A percentile compares a stretch with the other conserved stretches of the same genome.
These are phyloP conservation scores for Cercospora sojina DNA, from an alignment of 2,329 filamentous ascomycete genomes.

Conservation along the genomic window DNA sequence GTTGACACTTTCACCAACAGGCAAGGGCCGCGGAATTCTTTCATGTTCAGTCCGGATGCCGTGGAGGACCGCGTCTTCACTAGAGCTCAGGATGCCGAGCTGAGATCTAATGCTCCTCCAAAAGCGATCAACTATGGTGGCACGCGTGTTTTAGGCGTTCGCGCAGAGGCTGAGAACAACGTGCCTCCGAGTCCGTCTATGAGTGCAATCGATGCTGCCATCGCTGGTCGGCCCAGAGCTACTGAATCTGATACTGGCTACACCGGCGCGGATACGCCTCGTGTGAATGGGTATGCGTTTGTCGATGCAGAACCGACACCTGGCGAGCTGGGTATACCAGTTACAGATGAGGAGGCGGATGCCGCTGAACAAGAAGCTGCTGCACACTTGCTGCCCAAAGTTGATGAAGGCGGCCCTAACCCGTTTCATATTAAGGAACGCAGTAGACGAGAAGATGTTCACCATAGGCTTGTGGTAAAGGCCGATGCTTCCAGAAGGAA, in stretches of 20 bases:
- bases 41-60: slow-evolving; percentile 81
- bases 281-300: slow-evolving; percentile 91
- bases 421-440: slow-evolving; percentile 78
- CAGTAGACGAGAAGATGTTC: slow-evolving; percentile 74
- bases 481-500: slow-evolving; percentile 69
- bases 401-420: slow-evolving; percentile 60
- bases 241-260: slow-evolving; percentile 61
- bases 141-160: slow-evolving; percentile 62
- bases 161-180: slow-evolving; percentile 31
- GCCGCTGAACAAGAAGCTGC: slow-evolving; percentile 40
- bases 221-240: slow-evolving; percentile 67
- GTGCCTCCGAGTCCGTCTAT: slow-evolving; percentile 76
- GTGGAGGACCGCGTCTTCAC: slow-evolving; percentile 58
- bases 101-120: slow-evolving; percentile 69
- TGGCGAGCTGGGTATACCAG: slow-evolving; percentile 56
- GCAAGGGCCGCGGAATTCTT: slow-evolving; percentile 66
- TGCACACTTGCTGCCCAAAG: slow-evolving; percentile 46
- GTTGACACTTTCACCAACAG: slow-evolving; percentile 69
- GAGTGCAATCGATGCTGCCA: slow-evolving; percentile 79
- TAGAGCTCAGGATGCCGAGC: slow-evolving; percentile 65
- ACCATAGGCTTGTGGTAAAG: slow-evolving; percentile 82
- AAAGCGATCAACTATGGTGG: slow-evolving; percentile 79
- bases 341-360: slow-evolving; percentile 38
- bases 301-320: slow-evolving; percentile 72
- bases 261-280: slow-evolving; percentile 73